phyloP scores from a whole-genome alignment of 768 basidiomycete species.

The Saitozyma sp. region DNA sequence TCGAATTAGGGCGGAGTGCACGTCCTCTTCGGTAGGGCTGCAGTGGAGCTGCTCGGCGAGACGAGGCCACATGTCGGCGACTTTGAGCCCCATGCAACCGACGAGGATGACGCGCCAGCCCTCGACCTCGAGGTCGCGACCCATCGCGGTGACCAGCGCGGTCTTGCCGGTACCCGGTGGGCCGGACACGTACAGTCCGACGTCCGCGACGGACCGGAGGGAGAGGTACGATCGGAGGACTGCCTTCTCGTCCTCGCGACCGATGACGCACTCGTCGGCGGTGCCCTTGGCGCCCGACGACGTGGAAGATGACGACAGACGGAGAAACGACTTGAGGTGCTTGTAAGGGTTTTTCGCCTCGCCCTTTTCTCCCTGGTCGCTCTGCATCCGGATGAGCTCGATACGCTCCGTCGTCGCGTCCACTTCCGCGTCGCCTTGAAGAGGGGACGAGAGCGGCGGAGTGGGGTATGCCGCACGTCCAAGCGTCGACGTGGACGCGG shows the following conservation, averaged over 20 bases:
- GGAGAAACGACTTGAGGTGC: slow-evolving; percentile 43
- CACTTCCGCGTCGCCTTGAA: slow-evolving; percentile 5
- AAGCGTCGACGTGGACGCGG: slow-evolving; percentile 8
- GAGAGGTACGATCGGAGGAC: slow-evolving; percentile 35
- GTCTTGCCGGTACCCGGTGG: slow-evolving; percentile 84
- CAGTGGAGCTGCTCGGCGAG: slow-evolving; percentile 41
- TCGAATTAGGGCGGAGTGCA: slow-evolving; percentile 11
- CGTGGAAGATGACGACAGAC: slow-evolving; percentile 33
- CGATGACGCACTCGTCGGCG: slow-evolving; percentile 35
- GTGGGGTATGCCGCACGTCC: slow-evolving; percentile 15
- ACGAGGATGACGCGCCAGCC: slow-evolving; percentile 46
- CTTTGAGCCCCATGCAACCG: slow-evolving; percentile 51
- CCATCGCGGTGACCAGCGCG: slow-evolving; percentile 47
- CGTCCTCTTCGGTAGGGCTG: slow-evolving; percentile 33
- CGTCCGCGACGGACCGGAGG: slow-evolving; percentile 17
- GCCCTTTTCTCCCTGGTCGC: background rate
- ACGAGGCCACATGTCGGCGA: slow-evolving; percentile 44
- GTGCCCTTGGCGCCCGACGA: slow-evolving; percentile 7
- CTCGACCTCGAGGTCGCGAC: slow-evolving; percentile 21
- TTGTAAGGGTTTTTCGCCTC: slow-evolving; percentile 43
- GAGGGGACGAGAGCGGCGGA: slow-evolving; percentile 33
- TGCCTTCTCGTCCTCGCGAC: slow-evolving; percentile 45
- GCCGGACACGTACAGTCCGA: slow-evolving; percentile 73
- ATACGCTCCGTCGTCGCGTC: background rate
- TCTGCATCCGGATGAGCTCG: slow-evolving; percentile 1